A percentile compares a stretch with the other conserved stretches of the same genome.
phyloP scores from a whole-genome alignment of 2,329 filamentous ascomycete genomes.

The Alternaria brassicae region DNA sequence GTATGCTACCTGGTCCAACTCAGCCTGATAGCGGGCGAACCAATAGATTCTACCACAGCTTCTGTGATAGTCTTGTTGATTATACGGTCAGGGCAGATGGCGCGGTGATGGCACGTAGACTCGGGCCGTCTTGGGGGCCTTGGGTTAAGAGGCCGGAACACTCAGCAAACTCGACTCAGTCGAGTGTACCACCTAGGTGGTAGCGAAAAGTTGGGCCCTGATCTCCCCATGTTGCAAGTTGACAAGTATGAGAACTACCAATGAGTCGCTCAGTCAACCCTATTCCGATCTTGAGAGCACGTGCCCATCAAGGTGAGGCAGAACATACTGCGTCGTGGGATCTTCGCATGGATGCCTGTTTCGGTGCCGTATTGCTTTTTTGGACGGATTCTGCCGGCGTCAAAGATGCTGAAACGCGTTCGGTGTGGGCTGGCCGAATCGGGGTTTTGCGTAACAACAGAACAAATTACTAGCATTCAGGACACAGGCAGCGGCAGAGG shows the following conservation, averaged over 20 bases:
- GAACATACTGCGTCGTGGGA: conserved; percentile 13
- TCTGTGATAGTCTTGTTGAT: background rate
- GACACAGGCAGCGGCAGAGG: conserved; percentile 10
- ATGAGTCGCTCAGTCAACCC: conserved; percentile 13
- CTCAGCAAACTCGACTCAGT: background rate
- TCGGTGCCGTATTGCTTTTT: conserved; percentile 12
- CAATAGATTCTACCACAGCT: background rate
- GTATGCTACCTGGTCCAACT: background rate
- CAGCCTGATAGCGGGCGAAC: background rate
- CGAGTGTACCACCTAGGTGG: background rate
- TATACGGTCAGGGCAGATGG: background rate
- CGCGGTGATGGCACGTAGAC: background rate
- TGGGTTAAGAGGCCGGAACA: background rate
- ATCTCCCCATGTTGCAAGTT: conserved; percentile 1
- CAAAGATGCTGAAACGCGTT: conserved; percentile 22
- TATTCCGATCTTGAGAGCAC: conserved; percentile 14
- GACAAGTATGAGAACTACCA: conserved; percentile 3
- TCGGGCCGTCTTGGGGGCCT: background rate
- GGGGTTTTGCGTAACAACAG: conserved; percentile 10
- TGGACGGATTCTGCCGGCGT: conserved; percentile 11
- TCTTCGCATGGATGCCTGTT: conserved; percentile 21
- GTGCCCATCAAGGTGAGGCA: conserved; percentile 13
- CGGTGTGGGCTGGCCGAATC: conserved; percentile 15
- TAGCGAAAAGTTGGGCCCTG: conserved; percentile 3
- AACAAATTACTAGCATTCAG: conserved; percentile 2